These are phyloP conservation scores for Sphagnum contortum DNA, from an alignment of 225 moss, liverwort and hornwort genomes.

Conservation along the genomic window DNA sequence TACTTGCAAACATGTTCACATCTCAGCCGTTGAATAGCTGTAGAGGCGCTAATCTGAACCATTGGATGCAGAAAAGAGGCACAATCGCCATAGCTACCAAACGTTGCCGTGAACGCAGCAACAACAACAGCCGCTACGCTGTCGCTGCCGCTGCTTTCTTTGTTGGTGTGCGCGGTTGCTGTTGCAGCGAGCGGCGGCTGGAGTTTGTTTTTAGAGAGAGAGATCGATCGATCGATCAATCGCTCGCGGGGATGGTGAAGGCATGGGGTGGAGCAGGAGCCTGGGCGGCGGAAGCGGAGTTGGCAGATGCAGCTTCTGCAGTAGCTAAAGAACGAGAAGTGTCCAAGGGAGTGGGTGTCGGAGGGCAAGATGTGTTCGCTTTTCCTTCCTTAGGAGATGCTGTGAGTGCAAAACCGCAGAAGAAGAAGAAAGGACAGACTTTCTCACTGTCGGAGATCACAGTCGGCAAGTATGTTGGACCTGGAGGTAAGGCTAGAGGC, in stretches of 20 bases:
- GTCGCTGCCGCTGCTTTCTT: too few relatives aligned
- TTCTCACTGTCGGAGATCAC: constrained; percentile 64
- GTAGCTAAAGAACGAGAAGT: constrained; percentile 49
- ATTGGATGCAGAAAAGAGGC: too few relatives aligned
- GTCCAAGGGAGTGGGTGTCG: constrained; percentile 21
- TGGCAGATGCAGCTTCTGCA: constrained; percentile 59
- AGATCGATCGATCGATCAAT: too few relatives aligned
- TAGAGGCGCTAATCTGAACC: too few relatives aligned
- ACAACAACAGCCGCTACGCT: too few relatives aligned
- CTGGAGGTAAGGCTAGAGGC: constrained; percentile 63
- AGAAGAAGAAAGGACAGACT: constrained; percentile 83
- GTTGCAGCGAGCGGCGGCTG: too few relatives aligned
- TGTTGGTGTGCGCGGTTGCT: too few relatives aligned
- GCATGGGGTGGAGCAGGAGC: constrained; percentile 89
- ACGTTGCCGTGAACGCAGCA: too few relatives aligned
- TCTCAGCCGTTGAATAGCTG: too few relatives aligned
- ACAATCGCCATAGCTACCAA: too few relatives aligned
- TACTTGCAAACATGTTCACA: too few relatives aligned
- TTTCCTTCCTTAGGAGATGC: constrained; percentile 79
- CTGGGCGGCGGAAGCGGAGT: constrained; percentile 97
- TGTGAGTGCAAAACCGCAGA: constrained; percentile 39
- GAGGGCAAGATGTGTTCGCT: constrained; percentile 41
- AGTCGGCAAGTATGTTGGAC: constrained; percentile 82
- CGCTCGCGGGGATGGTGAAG: constrained; percentile 52
- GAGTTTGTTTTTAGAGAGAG: too few relatives aligned